phyloP scores from a whole-genome alignment of 768 basidiomycete species.

The Agrocybe chaxingu region DNA sequence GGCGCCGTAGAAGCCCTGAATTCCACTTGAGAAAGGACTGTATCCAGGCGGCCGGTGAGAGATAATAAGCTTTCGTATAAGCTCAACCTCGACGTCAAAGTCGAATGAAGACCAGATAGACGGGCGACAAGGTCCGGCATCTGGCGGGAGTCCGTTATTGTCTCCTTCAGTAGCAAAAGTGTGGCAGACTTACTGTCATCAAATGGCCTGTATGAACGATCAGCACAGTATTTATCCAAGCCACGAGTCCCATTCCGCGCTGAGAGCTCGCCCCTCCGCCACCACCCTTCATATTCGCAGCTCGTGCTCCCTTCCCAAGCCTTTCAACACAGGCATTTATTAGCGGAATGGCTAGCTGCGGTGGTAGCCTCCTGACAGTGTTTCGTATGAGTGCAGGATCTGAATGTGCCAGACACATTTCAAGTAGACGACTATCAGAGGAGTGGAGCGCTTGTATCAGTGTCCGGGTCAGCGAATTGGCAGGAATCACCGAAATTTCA shows the following conservation, averaged over 20 bases:
- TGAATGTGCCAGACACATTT: slow-evolving; percentile 84
- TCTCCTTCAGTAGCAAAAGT: slow-evolving; percentile 4
- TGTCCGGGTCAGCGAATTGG: slow-evolving; percentile 87
- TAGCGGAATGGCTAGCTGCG: slow-evolving; percentile 82
- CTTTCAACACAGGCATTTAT: slow-evolving; percentile 88
- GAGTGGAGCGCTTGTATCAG: slow-evolving; percentile 97
- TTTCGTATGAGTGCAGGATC: slow-evolving; percentile 79
- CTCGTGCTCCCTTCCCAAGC: slow-evolving; percentile 71
- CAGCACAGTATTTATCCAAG: slow-evolving; percentile 81
- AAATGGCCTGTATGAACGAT: slow-evolving; percentile 86
- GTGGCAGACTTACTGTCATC: slow-evolving; percentile 72
- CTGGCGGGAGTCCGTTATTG: slow-evolving; percentile 36
- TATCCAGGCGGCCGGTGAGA: slow-evolving; percentile 87
- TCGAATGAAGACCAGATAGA: slow-evolving; percentile 80
- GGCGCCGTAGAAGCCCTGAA: slow-evolving; percentile 76
- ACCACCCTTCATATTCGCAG: slow-evolving; percentile 71
- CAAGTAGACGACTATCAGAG: slow-evolving; percentile 81
- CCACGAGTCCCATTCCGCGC: slow-evolving; percentile 63
- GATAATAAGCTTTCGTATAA: slow-evolving; percentile 84
- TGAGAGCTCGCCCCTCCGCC: slow-evolving; percentile 80
- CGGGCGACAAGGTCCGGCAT: slow-evolving; percentile 90
- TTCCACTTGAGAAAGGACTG: slow-evolving; percentile 92
- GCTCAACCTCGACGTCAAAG: slow-evolving; percentile 73
- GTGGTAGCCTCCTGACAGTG: slow-evolving; percentile 83
- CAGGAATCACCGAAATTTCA: slow-evolving; percentile 53